Evolutionary conservation across 2,329 filamentous ascomycete species (phyloP), one percentile per base, ranked within the genome.

Genomic region (Pyrenochaeta sp.): DNA sequence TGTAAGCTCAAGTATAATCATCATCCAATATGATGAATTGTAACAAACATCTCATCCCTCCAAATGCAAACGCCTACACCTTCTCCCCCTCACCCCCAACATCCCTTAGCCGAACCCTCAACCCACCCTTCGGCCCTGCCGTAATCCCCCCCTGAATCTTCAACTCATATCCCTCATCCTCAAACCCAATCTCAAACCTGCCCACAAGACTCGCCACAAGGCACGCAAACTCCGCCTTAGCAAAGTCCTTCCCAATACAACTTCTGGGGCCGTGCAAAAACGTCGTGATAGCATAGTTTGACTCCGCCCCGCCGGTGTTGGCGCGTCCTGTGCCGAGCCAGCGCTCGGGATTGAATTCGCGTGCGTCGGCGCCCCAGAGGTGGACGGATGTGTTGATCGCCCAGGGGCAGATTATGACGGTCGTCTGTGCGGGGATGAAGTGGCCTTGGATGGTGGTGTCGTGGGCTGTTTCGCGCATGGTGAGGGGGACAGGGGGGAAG

Each of bases 201-300:
- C 92, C 92, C 3, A 94, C 84, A 83, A 91, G 88, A 8, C 86
- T 84, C 24, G 92, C 93, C 46, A 97, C 73, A 61, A 97, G 79
- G 72, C 90, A 94, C 8, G 91, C 92, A 77, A 97, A 91, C 81
- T 97, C 94, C 0, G 90, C 87, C 73, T 88, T 90, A 0, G 93
- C 91, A 78, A 97, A 97, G 2, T 83, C 83, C 76, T 89, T 85
- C 0, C 93, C 93, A 66, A 97, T 97, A 73, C 93, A 97, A 71
- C 89, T 91, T 52, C 93, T 82, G 1, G 93, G 92, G 0, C 93
- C 93, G 73, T 96, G 92, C 57, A 97, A 76, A 78, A 97, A 97
- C 0, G 91, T 94, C 78, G 94, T 74, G 68, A 90, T 89, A 0
- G 89, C 86, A 73, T 90, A 96, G 76, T 94, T 95, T 65, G 85